phyloP scores from a whole-genome alignment of 257 asterid species.

The Fraxinus americana region DNA sequence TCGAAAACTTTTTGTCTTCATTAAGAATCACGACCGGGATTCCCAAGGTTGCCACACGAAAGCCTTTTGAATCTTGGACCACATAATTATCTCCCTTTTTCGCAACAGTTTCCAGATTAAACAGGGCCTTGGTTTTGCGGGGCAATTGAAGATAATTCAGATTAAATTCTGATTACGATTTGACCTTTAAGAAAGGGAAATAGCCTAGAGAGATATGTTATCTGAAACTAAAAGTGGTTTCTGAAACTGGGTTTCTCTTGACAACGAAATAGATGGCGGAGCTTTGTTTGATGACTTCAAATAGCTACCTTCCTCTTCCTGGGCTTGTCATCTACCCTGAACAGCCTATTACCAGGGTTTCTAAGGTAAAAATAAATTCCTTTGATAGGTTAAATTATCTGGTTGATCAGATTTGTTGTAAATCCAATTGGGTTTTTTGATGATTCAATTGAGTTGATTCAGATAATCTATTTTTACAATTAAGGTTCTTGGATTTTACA shows the following conservation, averaged over 20 bases:
- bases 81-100: background rate
- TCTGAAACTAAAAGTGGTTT: conserved; percentile 28
- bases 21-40: conserved; percentile 37
- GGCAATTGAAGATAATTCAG: conserved; percentile 43
- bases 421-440: background rate
- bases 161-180: conserved; percentile 33
- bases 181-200: conserved; percentile 23
- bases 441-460: background rate
- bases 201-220: conserved; percentile 19
- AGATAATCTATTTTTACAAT: background rate
- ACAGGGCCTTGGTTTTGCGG: conserved; percentile 38
- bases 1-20: conserved; percentile 22
- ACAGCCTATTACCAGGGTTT: conserved; percentile 33
- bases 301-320: conserved; percentile 48
- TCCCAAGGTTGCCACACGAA: conserved; percentile 29
- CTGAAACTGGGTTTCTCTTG: conserved; percentile 25
- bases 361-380: conserved; percentile 39
- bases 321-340: conserved; percentile 48
- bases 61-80: conserved; percentile 24
- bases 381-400: background rate
- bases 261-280: conserved; percentile 44
- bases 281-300: conserved; percentile 73
- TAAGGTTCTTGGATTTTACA: background rate
- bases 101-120: conserved; percentile 24
- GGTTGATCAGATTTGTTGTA: background rate